Base-by-base conservation (phyloP, 176 grass and related monocot genomes). In the Leersia perrieri region DNA sequence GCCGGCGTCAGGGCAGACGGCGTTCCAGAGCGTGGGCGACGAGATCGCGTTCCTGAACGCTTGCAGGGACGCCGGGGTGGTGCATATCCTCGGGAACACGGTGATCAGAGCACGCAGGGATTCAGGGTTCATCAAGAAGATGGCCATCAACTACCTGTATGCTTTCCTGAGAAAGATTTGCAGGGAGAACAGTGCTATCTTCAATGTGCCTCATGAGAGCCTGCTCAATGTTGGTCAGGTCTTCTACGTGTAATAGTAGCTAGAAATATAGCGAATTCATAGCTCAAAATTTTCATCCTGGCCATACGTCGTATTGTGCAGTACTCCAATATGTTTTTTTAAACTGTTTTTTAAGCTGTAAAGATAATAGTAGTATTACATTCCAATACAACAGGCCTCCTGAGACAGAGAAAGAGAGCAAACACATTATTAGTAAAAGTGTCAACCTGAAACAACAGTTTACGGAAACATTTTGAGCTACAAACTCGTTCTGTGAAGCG, bases 1-100 rank as follows among this genome's bases (percentile, higher is more conserved):
- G 76, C 72, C 76, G 23, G 72, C 76, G 28, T 77, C 88, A 14
- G 85, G 79, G 2, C 85, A 88, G 71, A 20, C 55, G 53, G 63
- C 68, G 6, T 78, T 81, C 29, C 44, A 83, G 72, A 84, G 18
- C 1, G 68, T 76, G 22, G 76, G 82, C 13, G 88, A 97, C 6
- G 90, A 97, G 74, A 65, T 97, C 1, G 83, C 85, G 5, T 97
- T 89, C 74, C 58, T 97, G 80, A 97, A 93, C 25, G 72, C 77
- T 1, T 93, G 90, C 77, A 84, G 86, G 74, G 94, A 92, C 0
- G 69, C 88, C 1, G 94, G 94, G 27, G 89, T 97, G 53, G 94
- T 97, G 79, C 91, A 97, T 77, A 90, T 97, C 70, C 88, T 97
- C 1, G 94, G 94, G 22, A 92, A 97, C 78, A 97, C 89, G 2